Evolutionary conservation across 1,139 yeast species (phyloP), one percentile per base, ranked within the genome.

Genomic region (Candida frijolesensis): DNA sequence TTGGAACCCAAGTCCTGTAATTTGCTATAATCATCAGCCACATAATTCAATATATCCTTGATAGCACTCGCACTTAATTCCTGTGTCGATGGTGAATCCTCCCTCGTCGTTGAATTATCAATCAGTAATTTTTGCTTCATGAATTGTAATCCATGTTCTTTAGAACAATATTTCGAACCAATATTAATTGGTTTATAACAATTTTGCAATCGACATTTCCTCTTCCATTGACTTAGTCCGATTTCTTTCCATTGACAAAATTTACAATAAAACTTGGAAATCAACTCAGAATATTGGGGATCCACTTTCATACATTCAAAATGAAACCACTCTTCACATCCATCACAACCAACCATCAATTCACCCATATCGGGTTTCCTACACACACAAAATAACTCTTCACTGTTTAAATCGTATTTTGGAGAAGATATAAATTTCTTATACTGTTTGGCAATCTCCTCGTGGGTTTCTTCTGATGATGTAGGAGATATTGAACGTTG

Each of bases 301-400:
- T 83, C 74, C 44, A 91, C 64, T 53, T 78, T 78, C 77, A 91
- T 82, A 62, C 97, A 92, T 45, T 72, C 74, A 65, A 92, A 89
- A 67, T 92, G 97, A 63, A 79, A 92, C 98, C 98, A 92, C 56
- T 89, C 96, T 62, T 91, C 97, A 68, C 98, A 92, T 7, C 90
- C 92, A 65, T 91, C 97, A 64, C 98, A 92, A 0, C 89, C 91
- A 19, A 92, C 87, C 97, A 91, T 91, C 54, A 87, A 64, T 65
- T 88, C 88, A 1, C 80, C 81, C 54, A 78, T 76, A 61, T 92
- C 97, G 0, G 92, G 88, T 53, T 79, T 80, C 42, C 95, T 77
- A 65, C 98, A 92, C 0, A 85, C 70, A 64, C 98, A 92, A 60
- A 78, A 91, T 10, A 89, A 71, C 54, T 86, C 94, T 55, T 85